phyloP scores from a whole-genome alignment of 2,329 filamentous ascomycete species.

The Acarospora socialis region DNA sequence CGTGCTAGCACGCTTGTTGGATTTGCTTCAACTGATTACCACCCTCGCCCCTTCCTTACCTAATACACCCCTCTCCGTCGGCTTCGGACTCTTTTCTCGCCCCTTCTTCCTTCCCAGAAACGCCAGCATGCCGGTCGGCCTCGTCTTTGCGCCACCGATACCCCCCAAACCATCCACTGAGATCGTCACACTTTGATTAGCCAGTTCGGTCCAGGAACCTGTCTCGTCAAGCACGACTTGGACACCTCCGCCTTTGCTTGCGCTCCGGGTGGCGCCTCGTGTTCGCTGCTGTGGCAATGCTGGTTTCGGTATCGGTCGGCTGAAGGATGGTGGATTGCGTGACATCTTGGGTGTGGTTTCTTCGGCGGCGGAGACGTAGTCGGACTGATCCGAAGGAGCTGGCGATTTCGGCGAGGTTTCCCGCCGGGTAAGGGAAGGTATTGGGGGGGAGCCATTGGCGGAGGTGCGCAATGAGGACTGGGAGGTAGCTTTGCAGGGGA shows the following conservation, averaged over 20 bases:
- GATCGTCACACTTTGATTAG: conserved; percentile 66
- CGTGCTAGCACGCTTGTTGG: too few relatives aligned
- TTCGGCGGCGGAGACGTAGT: conserved; percentile 11
- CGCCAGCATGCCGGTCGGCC: conserved; percentile 72
- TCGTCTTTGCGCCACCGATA: conserved; percentile 35
- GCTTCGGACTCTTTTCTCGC: conserved; percentile 80
- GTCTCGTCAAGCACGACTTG: conserved; percentile 83
- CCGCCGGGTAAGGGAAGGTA: conserved; percentile 18
- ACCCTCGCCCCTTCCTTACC: conserved; percentile 89
- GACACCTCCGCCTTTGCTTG: conserved; percentile 67
- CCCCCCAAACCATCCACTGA: conserved; percentile 38
- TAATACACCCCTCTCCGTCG: conserved; percentile 80
- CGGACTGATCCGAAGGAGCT: conserved; percentile 19
- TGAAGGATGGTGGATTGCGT: conserved; percentile 25
- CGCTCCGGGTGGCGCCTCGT: conserved; percentile 52
- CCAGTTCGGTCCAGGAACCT: conserved; percentile 82
- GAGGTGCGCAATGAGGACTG: conserved; percentile 25
- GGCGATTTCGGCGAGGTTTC: conserved; percentile 18
- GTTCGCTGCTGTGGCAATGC: conserved; percentile 30
- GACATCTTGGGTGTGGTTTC: too few relatives aligned
- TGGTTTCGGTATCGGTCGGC: conserved; percentile 24
- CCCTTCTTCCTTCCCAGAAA: conserved; percentile 85
- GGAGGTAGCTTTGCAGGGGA: conserved; percentile 20
- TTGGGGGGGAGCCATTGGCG: conserved; percentile 20
- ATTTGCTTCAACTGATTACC: conserved; percentile 48